Conservation (phyloP, 805 yeast species). For the Candida germanica region DNA sequence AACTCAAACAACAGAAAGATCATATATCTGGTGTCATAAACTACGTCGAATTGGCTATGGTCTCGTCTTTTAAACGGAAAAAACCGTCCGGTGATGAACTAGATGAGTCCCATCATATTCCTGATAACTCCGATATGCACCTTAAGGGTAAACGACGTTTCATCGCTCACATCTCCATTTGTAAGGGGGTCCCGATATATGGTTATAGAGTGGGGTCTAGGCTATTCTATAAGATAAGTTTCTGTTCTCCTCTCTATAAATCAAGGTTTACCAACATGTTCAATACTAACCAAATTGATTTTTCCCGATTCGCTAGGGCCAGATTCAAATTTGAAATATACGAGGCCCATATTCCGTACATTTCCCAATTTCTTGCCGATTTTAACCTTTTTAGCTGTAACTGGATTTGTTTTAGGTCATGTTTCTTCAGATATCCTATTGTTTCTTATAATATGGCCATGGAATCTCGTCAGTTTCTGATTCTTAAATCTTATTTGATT, state of each 20-base stretch:
- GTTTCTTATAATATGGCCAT: constrained; percentile 15
- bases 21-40: constrained; percentile 35
- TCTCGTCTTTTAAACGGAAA: constrained; percentile 10
- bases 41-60: constrained; percentile 44
- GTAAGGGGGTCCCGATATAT: constrained; percentile 78
- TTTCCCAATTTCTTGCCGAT: constrained; percentile 77
- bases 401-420: constrained; percentile 53
- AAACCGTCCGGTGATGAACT: constrained; percentile 5
- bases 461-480: constrained; percentile 5
- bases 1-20: neutral
- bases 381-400: constrained; percentile 82
- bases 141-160: constrained; percentile 28
- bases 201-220: constrained; percentile 71
- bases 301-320: constrained; percentile 3
- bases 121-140: neutral
- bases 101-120: constrained; percentile 6
- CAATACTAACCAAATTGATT: constrained; percentile 19
- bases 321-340: constrained; percentile 25
- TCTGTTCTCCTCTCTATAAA: constrained; percentile 60
- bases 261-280: constrained; percentile 51
- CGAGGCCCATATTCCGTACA: constrained; percentile 79
- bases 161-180: constrained; percentile 58
- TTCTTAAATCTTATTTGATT: constrained; percentile 13
- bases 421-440: constrained; percentile 59
- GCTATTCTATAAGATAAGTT: constrained; percentile 64